Conservation (phyloP, 352 stramenopile genomes). For the Pythium insidiosum region DNA sequence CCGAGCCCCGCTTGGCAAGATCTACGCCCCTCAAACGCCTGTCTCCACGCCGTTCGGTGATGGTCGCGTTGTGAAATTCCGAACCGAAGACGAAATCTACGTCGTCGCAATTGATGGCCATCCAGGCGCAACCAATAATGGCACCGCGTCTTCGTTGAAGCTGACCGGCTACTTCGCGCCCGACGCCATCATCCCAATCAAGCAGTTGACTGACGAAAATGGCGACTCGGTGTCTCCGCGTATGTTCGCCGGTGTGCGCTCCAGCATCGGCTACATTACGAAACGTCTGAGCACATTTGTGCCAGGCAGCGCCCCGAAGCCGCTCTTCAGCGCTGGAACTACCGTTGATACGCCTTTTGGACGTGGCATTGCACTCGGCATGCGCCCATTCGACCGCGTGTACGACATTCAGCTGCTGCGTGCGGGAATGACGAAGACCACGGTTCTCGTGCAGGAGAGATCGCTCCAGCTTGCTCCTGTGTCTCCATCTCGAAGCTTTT, state of each 20-base stretch:
- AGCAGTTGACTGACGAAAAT: conserved; percentile 18
- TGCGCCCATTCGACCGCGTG: conserved; percentile 48
- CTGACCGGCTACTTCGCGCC: conserved; percentile 38
- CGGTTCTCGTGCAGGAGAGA: conserved; percentile 52
- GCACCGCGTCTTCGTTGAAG: conserved; percentile 28
- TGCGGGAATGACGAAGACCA: conserved; percentile 21
- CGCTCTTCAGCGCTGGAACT: conserved; percentile 39
- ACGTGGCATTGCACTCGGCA: conserved; percentile 51
- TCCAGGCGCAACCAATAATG: background rate
- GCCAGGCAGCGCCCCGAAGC: conserved; percentile 30
- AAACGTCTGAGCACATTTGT: conserved; percentile 76
- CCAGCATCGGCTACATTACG: conserved; percentile 67
- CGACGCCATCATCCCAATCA: conserved; percentile 34
- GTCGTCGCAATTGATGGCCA: conserved; percentile 37
- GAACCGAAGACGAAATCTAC: conserved; percentile 65
- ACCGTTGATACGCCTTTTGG: conserved; percentile 75
- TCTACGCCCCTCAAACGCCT: conserved; percentile 41
- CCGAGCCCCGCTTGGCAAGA: conserved; percentile 23
- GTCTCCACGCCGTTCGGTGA: conserved; percentile 78
- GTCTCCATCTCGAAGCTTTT: conserved; percentile 58
- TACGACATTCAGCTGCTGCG: conserved; percentile 65
- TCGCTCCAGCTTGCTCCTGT: conserved; percentile 34
- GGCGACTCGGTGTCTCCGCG: conserved; percentile 42
- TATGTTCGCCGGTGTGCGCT: conserved; percentile 69
- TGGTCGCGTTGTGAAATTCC: conserved; percentile 50